Evolutionary conservation across 2,329 filamentous ascomycete species (phyloP).

Genomic region (Colletotrichum coccodes): DNA sequence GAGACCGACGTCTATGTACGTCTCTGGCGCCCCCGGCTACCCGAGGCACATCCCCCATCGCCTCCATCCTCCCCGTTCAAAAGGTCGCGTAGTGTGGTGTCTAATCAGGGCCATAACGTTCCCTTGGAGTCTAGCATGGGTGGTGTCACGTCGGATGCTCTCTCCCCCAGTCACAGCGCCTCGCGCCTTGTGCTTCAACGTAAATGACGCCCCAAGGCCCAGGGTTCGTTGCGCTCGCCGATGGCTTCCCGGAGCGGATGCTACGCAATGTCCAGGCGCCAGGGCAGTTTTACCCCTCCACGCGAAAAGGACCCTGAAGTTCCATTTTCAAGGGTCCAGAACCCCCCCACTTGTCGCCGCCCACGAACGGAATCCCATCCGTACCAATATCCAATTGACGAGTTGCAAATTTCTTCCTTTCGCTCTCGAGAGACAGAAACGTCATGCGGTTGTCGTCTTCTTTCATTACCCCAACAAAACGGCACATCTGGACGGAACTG

Average conservation of each 20-base stretch:
- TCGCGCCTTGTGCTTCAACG: not conserved
- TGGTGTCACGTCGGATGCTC: not conserved
- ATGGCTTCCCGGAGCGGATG: not conserved
- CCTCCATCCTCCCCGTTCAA: not conserved
- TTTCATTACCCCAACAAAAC: slow-evolving; percentile 15
- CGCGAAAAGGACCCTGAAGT: slow-evolving; percentile 30
- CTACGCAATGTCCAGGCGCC: not conserved
- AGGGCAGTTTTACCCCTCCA: slow-evolving; percentile 26
- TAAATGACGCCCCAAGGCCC: not conserved
- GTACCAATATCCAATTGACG: slow-evolving; percentile 25
- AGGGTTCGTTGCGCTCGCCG: not conserved
- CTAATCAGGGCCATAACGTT: not conserved
- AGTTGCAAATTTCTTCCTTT: slow-evolving; percentile 29
- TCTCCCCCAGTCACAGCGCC: slow-evolving; percentile 5
- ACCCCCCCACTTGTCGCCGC: slow-evolving; percentile 27
- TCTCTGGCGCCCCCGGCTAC: not conserved
- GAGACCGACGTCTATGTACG: not conserved
- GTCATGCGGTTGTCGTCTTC: not conserved
- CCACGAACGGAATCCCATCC: slow-evolving; percentile 29
- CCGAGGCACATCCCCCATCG: not conserved
- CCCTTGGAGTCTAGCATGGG: not conserved
- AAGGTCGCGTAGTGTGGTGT: not conserved
- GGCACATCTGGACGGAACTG: slow-evolving; percentile 12
- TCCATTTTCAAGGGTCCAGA: slow-evolving; percentile 33
- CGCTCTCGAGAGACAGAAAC: not conserved